Evolutionary conservation across 768 basidiomycete genomes (phyloP).

Genomic region (Symmetrospora coprosmae): DNA sequence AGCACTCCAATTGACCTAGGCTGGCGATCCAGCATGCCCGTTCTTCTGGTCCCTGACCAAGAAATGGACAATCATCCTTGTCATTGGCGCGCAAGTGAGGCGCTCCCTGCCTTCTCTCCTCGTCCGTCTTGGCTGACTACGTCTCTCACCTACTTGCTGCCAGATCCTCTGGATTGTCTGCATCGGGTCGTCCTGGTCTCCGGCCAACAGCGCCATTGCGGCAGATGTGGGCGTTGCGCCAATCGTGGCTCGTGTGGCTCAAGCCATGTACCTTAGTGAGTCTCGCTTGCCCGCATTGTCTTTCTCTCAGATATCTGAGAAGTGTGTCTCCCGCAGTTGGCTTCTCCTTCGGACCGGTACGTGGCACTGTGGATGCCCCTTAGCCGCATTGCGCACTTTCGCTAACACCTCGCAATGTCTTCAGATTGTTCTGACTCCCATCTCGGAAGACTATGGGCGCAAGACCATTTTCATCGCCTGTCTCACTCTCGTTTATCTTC

Average conservation of each 20-base stretch:
- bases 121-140: too few species aligned
- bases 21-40: not conserved
- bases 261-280: not conserved
- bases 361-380: not conserved
- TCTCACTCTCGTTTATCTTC: not conserved
- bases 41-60: not conserved
- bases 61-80: not conserved
- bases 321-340: too few species aligned
- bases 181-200: too few species aligned
- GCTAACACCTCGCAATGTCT: not conserved
- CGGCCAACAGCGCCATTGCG: not conserved
- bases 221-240: not conserved
- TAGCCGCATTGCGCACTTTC: too few species aligned
- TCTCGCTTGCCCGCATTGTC: too few species aligned
- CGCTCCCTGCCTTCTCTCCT: too few species aligned
- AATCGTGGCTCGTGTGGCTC: not conserved
- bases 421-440: not conserved
- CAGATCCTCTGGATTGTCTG: too few species aligned
- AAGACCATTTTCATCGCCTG: not conserved
- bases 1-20: not conserved
- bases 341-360: constrained; percentile 1
- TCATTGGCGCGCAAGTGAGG: too few species aligned
- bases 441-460: constrained; percentile 1
- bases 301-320: too few species aligned
- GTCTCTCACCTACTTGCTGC: too few species aligned